Conservation (phyloP, 2,329 filamentous ascomycete species). For the Triangularia verruculosa region DNA sequence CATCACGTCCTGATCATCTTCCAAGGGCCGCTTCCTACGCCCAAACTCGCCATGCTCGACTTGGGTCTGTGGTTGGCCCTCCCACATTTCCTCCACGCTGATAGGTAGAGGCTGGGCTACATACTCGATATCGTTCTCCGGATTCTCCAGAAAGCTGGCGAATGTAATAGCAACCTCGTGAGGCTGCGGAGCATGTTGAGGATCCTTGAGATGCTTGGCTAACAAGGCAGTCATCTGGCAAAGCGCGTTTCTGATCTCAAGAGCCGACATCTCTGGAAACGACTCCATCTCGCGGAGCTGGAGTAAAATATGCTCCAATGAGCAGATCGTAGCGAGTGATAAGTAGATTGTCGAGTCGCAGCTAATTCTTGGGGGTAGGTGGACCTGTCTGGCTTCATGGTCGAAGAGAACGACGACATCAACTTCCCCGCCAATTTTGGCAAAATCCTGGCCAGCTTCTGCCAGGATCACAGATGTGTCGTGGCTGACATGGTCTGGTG, state of each 20-base stretch:
- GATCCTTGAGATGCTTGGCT: slow-evolving; percentile 40
- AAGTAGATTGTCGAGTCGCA: slow-evolving; percentile 40
- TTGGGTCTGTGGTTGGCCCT: slow-evolving; percentile 37
- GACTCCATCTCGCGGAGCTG: slow-evolving; percentile 36
- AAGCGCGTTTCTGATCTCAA: slow-evolving; percentile 47
- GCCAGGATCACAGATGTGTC: slow-evolving; percentile 41
- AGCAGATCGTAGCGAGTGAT: slow-evolving; percentile 48
- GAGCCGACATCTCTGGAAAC: neutral
- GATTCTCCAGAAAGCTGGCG: slow-evolving; percentile 43
- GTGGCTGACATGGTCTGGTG: slow-evolving; percentile 9
- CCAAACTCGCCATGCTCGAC: neutral
- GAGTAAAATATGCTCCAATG: slow-evolving; percentile 53
- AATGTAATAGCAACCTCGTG: slow-evolving; percentile 48
- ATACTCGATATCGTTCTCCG: slow-evolving; percentile 42
- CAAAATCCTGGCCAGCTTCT: slow-evolving; percentile 38
- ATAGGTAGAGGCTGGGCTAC: slow-evolving; percentile 47
- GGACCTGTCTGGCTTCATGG: slow-evolving; percentile 44
- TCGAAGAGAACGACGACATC: slow-evolving; percentile 56
- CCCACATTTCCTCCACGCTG: slow-evolving; percentile 48
- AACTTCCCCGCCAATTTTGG: slow-evolving; percentile 39
- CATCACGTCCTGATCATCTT: slow-evolving; percentile 18
- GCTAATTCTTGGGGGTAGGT: slow-evolving; percentile 30
- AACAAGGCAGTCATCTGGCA: slow-evolving; percentile 38
- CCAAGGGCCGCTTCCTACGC: slow-evolving; percentile 45
- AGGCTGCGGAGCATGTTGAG: slow-evolving; percentile 38